These are phyloP conservation scores for Globisporangium perplexum DNA, from an alignment of 352 stramenopile genomes.

Conservation along the genomic window DNA sequence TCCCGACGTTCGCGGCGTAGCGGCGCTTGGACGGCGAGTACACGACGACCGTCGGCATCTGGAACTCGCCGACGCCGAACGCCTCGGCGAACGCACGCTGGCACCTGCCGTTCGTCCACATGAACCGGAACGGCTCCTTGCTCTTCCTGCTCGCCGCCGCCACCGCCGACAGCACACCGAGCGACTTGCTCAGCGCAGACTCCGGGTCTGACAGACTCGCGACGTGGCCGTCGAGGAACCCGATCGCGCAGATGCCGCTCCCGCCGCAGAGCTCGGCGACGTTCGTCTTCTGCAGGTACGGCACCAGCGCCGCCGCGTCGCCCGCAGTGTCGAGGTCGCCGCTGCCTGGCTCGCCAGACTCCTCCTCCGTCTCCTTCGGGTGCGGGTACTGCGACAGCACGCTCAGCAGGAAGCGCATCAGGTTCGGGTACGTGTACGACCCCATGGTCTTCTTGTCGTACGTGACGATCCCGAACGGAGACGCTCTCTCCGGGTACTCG, in stretches of 20 bases:
- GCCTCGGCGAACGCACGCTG: constrained; percentile 61
- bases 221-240: constrained; percentile 62
- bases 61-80: constrained; percentile 63
- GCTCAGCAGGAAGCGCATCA: constrained; percentile 61
- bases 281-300: constrained; percentile 54
- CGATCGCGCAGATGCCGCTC: constrained; percentile 73
- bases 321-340: background rate
- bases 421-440: constrained; percentile 53
- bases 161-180: constrained; percentile 33
- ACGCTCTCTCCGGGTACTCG: constrained; percentile 16
- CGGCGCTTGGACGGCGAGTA: constrained; percentile 72
- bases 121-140: constrained; percentile 59
- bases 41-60: constrained; percentile 71
- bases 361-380: constrained; percentile 20
- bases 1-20: constrained; percentile 61
- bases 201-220: constrained; percentile 34
- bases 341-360: background rate
- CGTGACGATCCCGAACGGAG: constrained; percentile 49
- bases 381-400: constrained; percentile 66
- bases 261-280: constrained; percentile 40
- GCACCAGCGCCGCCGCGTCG: constrained; percentile 18
- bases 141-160: constrained; percentile 42
- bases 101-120: constrained; percentile 76
- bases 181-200: constrained; percentile 36
- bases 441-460: constrained; percentile 74